Conservation (phyloP, 73 alveolate species). For the Tetrahymena borealis region DNA sequence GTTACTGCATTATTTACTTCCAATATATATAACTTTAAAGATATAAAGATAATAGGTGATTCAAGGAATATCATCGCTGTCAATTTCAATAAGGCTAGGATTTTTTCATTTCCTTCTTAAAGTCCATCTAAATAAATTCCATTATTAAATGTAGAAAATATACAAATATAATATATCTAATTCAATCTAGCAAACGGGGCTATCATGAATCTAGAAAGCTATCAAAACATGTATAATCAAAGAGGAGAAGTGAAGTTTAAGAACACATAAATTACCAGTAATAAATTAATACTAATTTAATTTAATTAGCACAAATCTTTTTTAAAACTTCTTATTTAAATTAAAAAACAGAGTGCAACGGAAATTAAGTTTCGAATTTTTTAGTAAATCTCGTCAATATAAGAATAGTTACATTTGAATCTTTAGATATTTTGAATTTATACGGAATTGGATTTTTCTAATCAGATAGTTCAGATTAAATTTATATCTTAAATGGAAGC, state of each 20-base stretch:
- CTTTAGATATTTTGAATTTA: no score
- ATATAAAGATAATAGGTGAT: no score
- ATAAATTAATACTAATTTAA: neutral
- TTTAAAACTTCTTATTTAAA: neutral
- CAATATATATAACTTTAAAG: neutral
- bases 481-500: no score
- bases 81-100: neutral
- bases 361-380: no score
- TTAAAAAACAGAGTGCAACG: no score
- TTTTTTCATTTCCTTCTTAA: neutral
- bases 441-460: no score
- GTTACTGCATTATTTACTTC: neutral
- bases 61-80: neutral
- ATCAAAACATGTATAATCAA: neutral
- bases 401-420: no score
- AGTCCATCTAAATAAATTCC: neutral
- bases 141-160: neutral
- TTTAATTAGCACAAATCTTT: neutral
- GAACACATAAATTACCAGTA: neutral
- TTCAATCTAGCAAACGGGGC: neutral
- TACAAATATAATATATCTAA: neutral
- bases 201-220: neutral
- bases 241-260: neutral
- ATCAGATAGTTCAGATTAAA: no score
- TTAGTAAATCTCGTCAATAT: no score